Base-by-base conservation (phyloP, 1,139 yeast species). In the Kodamaea plutei region DNA sequence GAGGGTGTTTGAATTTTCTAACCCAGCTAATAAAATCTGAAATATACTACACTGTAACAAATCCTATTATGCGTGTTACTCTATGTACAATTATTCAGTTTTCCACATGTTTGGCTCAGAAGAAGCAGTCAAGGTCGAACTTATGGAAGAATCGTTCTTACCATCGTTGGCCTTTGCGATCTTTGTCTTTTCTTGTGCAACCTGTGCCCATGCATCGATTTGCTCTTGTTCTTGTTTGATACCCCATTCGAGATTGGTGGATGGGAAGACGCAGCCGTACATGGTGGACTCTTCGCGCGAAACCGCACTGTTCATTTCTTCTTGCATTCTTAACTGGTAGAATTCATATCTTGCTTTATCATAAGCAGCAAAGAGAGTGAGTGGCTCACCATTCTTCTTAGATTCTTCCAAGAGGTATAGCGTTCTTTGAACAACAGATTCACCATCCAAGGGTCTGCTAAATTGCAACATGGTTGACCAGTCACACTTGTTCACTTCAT, bases 381-480 rank as follows among this genome's bases (percentile, higher is more conserved):
- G 59, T 17, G 62, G 53, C 21, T 36, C 48, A n/a, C n/a, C n/a
- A 23, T 39, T 40, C 36, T 37, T 29, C 40, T 60, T 51, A 24
- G 66, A 50, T 15, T 64, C 56, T 25, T 72, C 62, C 46, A 82
- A 58, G 30, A 91, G 58, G 67, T 79, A 84, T 35, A 89, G 45
- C 1, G 96, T 80, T 61, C 97, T 76, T 60, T 89, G 97, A 6
- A 91, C 96, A 11, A 91, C 98, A 33, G 84, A 55, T 58, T 91
- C 98, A 37, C 97, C 97, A 50, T 87, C 96, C 29, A 91, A 68
- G 15, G 81, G 83, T 50, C 81, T 81, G 32, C 70, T 62, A 26
- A 78, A 56, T 52, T 91, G 97, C 42, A 75, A 71, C 58, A 91
- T 73, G 33, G 70, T 69, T 33, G 79, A 69, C 97, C 98, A 91